Percentiles rank a stretch among this genome's conserved stretches.
Conservation (phyloP, 2,329 filamentous ascomycete genomes). For the Neoascochyta sp. region DNA sequence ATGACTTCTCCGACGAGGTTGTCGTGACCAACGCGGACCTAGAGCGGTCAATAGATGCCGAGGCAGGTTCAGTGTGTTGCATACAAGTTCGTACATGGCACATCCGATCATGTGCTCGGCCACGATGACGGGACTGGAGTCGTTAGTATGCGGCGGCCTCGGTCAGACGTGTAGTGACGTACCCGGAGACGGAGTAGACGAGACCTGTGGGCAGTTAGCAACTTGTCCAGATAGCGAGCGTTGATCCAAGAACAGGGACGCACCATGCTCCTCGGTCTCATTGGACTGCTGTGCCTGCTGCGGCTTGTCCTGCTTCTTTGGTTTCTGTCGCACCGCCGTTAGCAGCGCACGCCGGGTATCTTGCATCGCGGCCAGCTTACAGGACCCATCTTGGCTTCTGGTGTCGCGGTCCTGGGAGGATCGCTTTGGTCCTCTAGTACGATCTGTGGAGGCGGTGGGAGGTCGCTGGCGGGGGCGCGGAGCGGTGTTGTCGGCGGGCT, state of each 20-base stretch:
- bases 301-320: conserved; percentile 35
- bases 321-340: conserved; percentile 30
- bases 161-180: conserved; percentile 23
- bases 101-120: conserved; percentile 98
- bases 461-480: conserved; percentile 22
- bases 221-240: too few species aligned
- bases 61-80: conserved; percentile 27
- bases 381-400: conserved; percentile 36
- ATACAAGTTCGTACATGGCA: conserved; percentile 98
- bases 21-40: conserved; percentile 91
- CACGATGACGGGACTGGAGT: conserved; percentile 75
- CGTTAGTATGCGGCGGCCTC: conserved; percentile 22
- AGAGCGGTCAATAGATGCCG: conserved; percentile 10
- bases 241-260: too few species aligned
- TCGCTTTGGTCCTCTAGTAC: conserved; percentile 16
- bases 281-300: conserved; percentile 40
- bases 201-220: conserved; percentile 43
- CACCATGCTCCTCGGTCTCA: conserved; percentile 52
- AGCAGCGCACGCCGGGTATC: conserved; percentile 16
- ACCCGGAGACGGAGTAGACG: conserved; percentile 69
- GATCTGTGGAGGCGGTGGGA: conserved; percentile 24
- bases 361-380: conserved; percentile 24
- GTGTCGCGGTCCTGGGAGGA: conserved; percentile 7
- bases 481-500: conserved; percentile 32
- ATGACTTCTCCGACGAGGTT: conserved; percentile 95